Conservation (phyloP, 495 filamentous ascomycete genomes). For the Daldinia vernicosa region DNA sequence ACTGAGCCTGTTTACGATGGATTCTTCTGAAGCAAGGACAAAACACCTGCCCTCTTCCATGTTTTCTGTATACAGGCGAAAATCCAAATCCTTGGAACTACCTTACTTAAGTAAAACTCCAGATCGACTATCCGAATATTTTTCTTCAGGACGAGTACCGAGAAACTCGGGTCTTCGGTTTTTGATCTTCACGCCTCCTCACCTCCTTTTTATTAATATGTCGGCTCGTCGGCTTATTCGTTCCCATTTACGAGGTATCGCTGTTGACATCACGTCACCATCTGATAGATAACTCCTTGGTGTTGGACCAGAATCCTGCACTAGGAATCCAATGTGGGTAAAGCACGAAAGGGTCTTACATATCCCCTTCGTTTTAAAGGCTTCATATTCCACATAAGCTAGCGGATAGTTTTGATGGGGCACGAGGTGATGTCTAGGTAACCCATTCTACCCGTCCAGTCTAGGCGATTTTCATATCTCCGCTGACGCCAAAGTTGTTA, state of each 20-base stretch:
- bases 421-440: slow-evolving; percentile 22
- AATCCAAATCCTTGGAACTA: not conserved
- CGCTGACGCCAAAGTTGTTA: slow-evolving; percentile 27
- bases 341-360: slow-evolving; percentile 19
- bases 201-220: not conserved
- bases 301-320: slow-evolving; percentile 13
- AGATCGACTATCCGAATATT: not conserved
- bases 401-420: slow-evolving; percentile 29
- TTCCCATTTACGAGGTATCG: not conserved
- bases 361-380: slow-evolving; percentile 11
- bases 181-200: slow-evolving; percentile 7
- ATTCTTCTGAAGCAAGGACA: not conserved
- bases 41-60: not conserved
- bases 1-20: not conserved
- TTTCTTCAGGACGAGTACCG: not conserved
- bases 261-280: slow-evolving; percentile 24
- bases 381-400: slow-evolving; percentile 19
- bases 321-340: not conserved
- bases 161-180: slow-evolving; percentile 4
- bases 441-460: slow-evolving; percentile 19
- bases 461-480: slow-evolving; percentile 48
- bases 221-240: slow-evolving; percentile 9
- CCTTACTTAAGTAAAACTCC: not conserved
- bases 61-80: not conserved
- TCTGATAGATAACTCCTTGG: not conserved